Evolutionary conservation across 1,284 basidiomycete species (phyloP).

Genomic region (Sporisorium iseilematis-ciliati): DNA sequence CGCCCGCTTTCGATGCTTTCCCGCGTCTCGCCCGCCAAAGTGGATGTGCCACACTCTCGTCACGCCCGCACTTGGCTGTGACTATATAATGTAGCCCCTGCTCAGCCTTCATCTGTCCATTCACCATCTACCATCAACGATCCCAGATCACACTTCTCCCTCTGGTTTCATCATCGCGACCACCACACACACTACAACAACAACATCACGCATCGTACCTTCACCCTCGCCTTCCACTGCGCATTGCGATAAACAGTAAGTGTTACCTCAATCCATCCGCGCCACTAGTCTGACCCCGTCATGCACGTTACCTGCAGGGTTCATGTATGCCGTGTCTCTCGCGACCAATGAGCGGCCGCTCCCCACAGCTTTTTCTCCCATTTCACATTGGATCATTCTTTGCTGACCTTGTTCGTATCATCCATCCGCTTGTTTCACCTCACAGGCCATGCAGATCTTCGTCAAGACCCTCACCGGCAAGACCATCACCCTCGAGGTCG

Average conservation of each 20-base stretch:
- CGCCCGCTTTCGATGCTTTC: background rate
- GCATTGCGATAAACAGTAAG: constrained; percentile 26
- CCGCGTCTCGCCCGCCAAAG: background rate
- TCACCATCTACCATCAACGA: constrained; percentile 6
- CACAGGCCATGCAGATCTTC: constrained; percentile 63
- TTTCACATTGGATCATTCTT: background rate
- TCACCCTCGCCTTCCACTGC: background rate
- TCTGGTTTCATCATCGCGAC: constrained; percentile 3
- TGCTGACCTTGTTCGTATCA: background rate
- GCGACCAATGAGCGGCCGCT: constrained; percentile 19
- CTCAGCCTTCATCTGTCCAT: constrained; percentile 4
- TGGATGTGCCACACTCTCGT: constrained; percentile 16
- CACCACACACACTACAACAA: background rate
- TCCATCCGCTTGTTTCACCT: background rate
- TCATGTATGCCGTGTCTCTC: constrained; percentile 8
- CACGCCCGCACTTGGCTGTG: background rate
- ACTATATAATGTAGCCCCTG: constrained; percentile 33
- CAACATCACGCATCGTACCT: background rate
- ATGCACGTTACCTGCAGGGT: constrained; percentile 42
- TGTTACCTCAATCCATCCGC: constrained; percentile 37
- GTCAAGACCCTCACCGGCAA: constrained; percentile 89
- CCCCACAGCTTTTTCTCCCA: background rate
- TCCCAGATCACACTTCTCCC: constrained; percentile 13
- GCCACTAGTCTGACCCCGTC: constrained; percentile 4
- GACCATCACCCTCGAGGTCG: constrained; percentile 94